Base-by-base conservation (phyloP, 177 flowering plant genomes). In the Vitis hybrid region DNA sequence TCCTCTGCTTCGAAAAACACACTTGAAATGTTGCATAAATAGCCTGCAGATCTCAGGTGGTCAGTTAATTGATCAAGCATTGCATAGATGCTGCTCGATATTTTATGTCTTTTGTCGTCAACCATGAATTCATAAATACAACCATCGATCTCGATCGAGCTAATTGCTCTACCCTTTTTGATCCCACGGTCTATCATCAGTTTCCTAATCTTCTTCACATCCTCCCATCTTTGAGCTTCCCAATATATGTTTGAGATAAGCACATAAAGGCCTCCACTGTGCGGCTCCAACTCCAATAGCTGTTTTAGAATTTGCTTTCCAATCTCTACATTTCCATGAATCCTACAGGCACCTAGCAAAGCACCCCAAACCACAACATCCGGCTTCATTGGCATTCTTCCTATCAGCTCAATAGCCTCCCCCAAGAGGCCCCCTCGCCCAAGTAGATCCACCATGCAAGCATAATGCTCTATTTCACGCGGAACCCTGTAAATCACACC, bases 321-420 rank as follows among this genome's bases (percentile, higher is more conserved):
- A 21, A 81, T 72, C 11, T 71, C 74, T 18, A 82, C 73, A 67
- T 82, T 76, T 2, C 79, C 75, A 77, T 83, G 80, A 56, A 75
- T 81, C 68, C 84, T 81, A 60, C 89, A 84, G 56, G 89, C 88
- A 27, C 83, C 84, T 35, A 86, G 86, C 76, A 88, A 65, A 32
- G 89, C 83, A 62, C 88, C 87, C 87, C 89, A 86, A 11, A 83
- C 58, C 8, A 86, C 84, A 21, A 78, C 64, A 68, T 88, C 88
- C 0, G 88, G 87, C 67, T 75, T 85, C 83, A 81, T 73, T n/a
- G 84, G 79, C 89, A 88, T 86, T 55, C 32, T n/a, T 55, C 70
- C 73, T 16, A 88, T 78, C 35, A 88, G 60, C 67, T 73, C 30
- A 11, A 80, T 50, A 14, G 89, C 89, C 68, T 86, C 88, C 27